Conservation (phyloP, 176 grass and related monocot genomes). For the Aegilops speltoides region DNA sequence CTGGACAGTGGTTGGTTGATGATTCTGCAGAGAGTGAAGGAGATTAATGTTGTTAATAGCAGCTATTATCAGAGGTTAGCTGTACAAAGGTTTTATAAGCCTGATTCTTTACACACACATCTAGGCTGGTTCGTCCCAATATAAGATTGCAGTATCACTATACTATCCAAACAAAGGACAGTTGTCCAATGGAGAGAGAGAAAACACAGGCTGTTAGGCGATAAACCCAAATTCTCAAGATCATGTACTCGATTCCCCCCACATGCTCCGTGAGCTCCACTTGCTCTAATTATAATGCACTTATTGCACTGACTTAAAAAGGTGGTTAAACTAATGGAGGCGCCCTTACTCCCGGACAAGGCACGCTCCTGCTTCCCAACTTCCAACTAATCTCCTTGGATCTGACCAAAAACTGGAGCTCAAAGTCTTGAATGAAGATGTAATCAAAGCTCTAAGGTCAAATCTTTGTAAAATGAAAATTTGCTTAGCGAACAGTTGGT, state of each 20-base stretch:
- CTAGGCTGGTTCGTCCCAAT: slow-evolving; percentile 42
- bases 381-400: slow-evolving; percentile 50
- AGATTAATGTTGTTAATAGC: slow-evolving; percentile 18
- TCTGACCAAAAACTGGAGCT: slow-evolving; percentile 31
- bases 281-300: slow-evolving; percentile 31
- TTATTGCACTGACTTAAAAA: slow-evolving; percentile 9
- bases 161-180: slow-evolving; percentile 30
- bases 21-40: slow-evolving; percentile 16
- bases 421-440: slow-evolving; percentile 21
- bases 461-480: background rate
- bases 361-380: slow-evolving; percentile 60
- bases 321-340: slow-evolving; percentile 38
- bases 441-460: slow-evolving; percentile 20
- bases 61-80: slow-evolving; percentile 35
- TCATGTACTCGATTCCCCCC: slow-evolving; percentile 48
- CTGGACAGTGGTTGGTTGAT: background rate
- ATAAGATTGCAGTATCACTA: slow-evolving; percentile 20
- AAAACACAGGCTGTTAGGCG: background rate
- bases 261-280: slow-evolving; percentile 41
- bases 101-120: slow-evolving; percentile 41
- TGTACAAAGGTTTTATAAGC: slow-evolving; percentile 32
- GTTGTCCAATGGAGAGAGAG: slow-evolving; percentile 28
- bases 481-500: background rate
- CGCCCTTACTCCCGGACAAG: slow-evolving; percentile 60
- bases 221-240: slow-evolving; percentile 28